Base-by-base conservation (phyloP, 768 basidiomycete species). In the Hortiboletus campestris region DNA sequence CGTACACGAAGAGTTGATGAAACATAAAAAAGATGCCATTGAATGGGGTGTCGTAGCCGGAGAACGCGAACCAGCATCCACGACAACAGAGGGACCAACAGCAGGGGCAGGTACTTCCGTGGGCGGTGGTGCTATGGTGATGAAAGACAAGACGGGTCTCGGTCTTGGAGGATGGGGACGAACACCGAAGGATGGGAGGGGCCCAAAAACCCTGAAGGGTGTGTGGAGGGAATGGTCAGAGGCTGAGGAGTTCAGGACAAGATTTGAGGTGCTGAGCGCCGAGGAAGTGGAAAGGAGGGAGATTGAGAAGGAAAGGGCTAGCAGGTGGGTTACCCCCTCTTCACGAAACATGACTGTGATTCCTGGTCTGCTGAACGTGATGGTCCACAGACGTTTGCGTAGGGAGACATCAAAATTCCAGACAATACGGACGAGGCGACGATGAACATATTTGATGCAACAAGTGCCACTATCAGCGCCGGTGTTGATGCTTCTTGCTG, bases 161-260 rank as follows among this genome's bases (percentile, higher is more conserved):
- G 89, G 89, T 3, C 78, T 89, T 4, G 84, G 83, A 5, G 84
- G 83, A 10, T 88, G 86, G 81, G 87, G 85, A 7, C 78, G 85
- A n/a, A 83, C 84, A 22, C 86, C 85, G n/a, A 85, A 80, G 59
- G 88, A 88, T 55, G 89, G 87, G 17, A 75, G 86, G 29, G 95
- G 93, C 2, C 89, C 93, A 9, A 92, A 89, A 72, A 76, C 80
- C 31, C 73, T 98, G 46, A 83, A 83, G 71, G 90, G 94, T 54
- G 89, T 95, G 3, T 98, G 96, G 96, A 76, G 94, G 43, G 96
- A 98, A 68, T 98, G 94, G 94, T 81, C 79, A 34, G 96, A 97
- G 68, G 84, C 89, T 35, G 91, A 91, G 66, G 92, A 95, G 69
- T 97, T 91, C 70, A 81, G 83, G 59, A 98, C 97, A 38, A 79